Conservation (phyloP, 2,329 filamentous ascomycete genomes). For the Elsinoe arachidis region DNA sequence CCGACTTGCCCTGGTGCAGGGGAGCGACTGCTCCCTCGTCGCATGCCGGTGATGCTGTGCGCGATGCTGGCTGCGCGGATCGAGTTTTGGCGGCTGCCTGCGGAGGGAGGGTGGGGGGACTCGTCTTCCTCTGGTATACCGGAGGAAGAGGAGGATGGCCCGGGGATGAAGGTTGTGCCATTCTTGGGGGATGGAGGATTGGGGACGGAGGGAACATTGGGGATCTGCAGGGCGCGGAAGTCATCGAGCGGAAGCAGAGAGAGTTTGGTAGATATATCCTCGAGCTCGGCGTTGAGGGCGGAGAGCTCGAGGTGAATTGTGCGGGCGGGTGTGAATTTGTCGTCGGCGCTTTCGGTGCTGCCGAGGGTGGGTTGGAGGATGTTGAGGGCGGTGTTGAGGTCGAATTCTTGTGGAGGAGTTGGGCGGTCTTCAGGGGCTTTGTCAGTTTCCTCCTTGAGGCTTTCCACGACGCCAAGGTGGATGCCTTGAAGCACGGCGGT, state of each 20-base stretch:
- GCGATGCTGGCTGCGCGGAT: constrained; percentile 44
- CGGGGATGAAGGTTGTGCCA: constrained; percentile 32
- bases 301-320: constrained; percentile 23
- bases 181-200: constrained; percentile 42
- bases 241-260: constrained; percentile 74
- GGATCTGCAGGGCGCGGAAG: constrained; percentile 62
- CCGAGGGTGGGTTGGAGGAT: background rate
- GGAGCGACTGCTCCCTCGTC: constrained; percentile 2
- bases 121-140: constrained; percentile 66
- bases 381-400: constrained; percentile 3
- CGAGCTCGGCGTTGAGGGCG: constrained; percentile 20
- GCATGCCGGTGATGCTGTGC: constrained; percentile 42
- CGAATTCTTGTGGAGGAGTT: background rate
- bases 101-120: no score
- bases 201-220: constrained; percentile 54
- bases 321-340: background rate
- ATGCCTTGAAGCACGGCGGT: constrained; percentile 8
- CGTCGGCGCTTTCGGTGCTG: background rate
- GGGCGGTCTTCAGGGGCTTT: background rate
- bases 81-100: background rate
- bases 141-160: constrained; percentile 41
- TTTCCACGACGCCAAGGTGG: constrained; percentile 2
- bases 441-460: background rate
- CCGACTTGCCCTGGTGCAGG: constrained; percentile 3
- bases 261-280: constrained; percentile 45